Conservation (phyloP, 306 rosid species). For the Alnus rubra region DNA sequence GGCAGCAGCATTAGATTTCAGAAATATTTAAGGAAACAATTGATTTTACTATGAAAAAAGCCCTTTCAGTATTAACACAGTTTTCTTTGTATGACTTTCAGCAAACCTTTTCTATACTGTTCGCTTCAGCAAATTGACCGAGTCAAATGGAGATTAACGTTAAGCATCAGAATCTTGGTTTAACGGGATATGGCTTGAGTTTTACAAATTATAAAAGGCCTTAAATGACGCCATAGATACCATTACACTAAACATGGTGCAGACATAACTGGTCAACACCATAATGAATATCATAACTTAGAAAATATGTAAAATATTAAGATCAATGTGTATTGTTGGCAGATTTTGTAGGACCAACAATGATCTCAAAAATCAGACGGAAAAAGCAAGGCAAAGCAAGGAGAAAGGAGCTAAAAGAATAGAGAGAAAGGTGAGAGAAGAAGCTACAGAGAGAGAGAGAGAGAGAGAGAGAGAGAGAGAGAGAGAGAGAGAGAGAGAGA, state of each 20-base stretch:
- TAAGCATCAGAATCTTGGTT: not conserved
- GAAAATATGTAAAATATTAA: not conserved
- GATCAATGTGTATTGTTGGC: not conserved
- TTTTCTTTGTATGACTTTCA: not conserved
- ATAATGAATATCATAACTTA: not conserved
- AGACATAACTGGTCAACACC: not conserved
- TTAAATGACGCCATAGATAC: not conserved
- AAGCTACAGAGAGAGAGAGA: no score
- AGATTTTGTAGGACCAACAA: no score
- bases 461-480: no score
- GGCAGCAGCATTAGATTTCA: slow-evolving; percentile 23
- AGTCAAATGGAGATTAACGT: not conserved
- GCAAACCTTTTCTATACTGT: not conserved
- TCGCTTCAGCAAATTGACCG: not conserved
- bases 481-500: no score
- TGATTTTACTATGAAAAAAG: not conserved
- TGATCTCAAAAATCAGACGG: no score
- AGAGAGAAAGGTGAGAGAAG: no score
- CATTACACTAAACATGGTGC: not conserved
- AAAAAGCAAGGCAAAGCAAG: no score
- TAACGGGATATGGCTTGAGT: not conserved
- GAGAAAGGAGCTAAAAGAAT: no score
- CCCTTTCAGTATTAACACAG: not conserved
- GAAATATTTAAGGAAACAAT: not conserved
- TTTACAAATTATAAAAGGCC: not conserved